These are phyloP conservation scores for Porodaedalea pini DNA, from an alignment of 1,284 basidiomycete genomes.

Conservation along the genomic window DNA sequence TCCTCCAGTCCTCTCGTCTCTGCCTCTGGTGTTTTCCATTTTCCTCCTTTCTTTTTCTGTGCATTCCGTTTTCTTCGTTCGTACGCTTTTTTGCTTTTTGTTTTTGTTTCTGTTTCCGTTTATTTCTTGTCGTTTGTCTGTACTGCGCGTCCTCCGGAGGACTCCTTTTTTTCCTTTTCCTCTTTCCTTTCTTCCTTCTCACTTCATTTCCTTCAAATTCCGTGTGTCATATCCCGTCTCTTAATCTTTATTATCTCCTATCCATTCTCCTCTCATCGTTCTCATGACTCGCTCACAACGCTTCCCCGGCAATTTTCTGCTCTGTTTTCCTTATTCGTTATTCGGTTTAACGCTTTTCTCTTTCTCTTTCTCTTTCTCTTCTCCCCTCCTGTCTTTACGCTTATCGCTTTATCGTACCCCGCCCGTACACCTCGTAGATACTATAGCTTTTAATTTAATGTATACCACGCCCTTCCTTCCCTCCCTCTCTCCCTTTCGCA, in stretches of 20 bases:
- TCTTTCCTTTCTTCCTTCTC: neutral
- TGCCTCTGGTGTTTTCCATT: neutral
- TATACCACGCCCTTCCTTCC: too few relatives aligned
- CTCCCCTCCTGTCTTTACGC: neutral
- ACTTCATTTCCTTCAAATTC: neutral
- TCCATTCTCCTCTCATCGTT: too few relatives aligned
- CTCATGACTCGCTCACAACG: too few relatives aligned
- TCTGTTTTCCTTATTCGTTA: too few relatives aligned
- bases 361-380: neutral
- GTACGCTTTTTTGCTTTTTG: neutral
- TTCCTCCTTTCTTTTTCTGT: neutral
- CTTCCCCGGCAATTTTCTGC: too few relatives aligned
- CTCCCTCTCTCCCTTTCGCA: too few relatives aligned
- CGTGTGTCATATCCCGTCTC: too few relatives aligned
- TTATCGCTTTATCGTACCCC: too few relatives aligned
- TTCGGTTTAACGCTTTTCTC: neutral
- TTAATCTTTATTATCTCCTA: too few relatives aligned
- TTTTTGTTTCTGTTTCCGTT: neutral
- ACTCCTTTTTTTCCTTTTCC: neutral
- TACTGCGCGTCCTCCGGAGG: conserved; percentile 6
- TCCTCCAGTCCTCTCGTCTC: neutral
- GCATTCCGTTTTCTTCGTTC: neutral
- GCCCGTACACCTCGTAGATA: too few relatives aligned
- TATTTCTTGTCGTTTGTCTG: neutral
- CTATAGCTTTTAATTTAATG: too few relatives aligned